phyloP scores from a whole-genome alignment of 306 rosid genomes.

The Trifolium pratense region DNA sequence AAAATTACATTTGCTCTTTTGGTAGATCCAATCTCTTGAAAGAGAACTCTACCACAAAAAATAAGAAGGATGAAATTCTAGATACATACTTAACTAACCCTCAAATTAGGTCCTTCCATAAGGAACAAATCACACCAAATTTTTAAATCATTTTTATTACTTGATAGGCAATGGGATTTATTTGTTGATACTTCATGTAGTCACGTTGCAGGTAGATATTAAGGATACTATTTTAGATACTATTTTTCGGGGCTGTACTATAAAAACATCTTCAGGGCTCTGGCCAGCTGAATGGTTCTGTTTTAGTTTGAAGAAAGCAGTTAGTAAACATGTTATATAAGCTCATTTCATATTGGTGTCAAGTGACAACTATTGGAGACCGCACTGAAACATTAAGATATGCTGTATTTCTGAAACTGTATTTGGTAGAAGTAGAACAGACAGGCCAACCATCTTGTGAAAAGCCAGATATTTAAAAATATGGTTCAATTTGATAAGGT shows the following conservation, averaged over 20 bases:
- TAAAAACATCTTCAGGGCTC: conserved; percentile 28
- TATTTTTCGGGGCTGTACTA: conserved; percentile 16
- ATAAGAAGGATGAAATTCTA: conserved; percentile 7
- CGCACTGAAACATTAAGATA: conserved; percentile 13
- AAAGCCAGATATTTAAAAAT: conserved; percentile 1
- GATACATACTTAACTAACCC: neutral
- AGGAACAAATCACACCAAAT: neutral
- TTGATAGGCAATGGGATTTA: neutral
- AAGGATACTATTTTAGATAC: neutral
- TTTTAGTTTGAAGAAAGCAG: conserved; percentile 20
- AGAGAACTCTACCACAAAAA: conserved; percentile 23
- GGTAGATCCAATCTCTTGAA: conserved; percentile 8
- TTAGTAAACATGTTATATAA: conserved; percentile 29
- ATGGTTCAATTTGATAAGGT: neutral
- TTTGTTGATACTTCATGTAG: neutral
- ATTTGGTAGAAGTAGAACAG: conserved; percentile 6
- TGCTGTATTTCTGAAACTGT: conserved; percentile 12
- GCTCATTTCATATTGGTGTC: conserved; percentile 4
- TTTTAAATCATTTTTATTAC: conserved; percentile 5
- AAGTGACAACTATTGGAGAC: conserved; percentile 2
- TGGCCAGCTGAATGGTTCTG: conserved; percentile 23
- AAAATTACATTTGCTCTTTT: conserved; percentile 3
- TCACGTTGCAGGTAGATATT: neutral
- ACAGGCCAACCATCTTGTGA: neutral
- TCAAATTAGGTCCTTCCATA: conserved; percentile 20